Conservation (phyloP, 441 rosid species). For the Adansonia gregorii region DNA sequence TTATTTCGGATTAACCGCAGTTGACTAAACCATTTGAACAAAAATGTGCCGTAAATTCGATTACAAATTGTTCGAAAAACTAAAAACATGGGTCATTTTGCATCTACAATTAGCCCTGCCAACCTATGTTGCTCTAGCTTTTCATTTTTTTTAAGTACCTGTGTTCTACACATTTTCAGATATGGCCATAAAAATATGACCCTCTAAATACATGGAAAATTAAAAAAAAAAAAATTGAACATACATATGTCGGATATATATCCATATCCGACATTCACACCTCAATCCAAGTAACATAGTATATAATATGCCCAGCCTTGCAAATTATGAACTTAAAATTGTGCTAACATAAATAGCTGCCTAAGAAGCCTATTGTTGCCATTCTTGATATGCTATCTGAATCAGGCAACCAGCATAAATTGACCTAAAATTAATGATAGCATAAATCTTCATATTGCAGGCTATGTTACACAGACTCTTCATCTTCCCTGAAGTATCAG, state of each 20-base stretch:
- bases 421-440: neutral
- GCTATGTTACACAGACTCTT: no score
- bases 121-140: no score
- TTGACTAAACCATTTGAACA: neutral
- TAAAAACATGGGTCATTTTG: constrained; percentile 9
- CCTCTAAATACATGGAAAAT: no score
- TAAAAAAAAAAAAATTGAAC: no score
- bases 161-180: no score
- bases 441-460: neutral
- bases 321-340: constrained; percentile 4
- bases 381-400: neutral
- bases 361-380: neutral
- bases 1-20: neutral
- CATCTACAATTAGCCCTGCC: neutral
- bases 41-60: neutral
- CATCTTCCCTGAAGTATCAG: no score
- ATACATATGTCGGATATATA: no score
- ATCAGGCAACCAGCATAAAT: neutral
- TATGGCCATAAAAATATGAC: no score
- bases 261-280: no score
- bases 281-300: neutral
- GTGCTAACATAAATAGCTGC: neutral
- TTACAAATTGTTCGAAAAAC: neutral
- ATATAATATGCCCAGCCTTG: neutral
- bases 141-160: no score